phyloP scores from a whole-genome alignment of 2,329 filamentous ascomycete genomes.

The Aspergillus sp. region DNA sequence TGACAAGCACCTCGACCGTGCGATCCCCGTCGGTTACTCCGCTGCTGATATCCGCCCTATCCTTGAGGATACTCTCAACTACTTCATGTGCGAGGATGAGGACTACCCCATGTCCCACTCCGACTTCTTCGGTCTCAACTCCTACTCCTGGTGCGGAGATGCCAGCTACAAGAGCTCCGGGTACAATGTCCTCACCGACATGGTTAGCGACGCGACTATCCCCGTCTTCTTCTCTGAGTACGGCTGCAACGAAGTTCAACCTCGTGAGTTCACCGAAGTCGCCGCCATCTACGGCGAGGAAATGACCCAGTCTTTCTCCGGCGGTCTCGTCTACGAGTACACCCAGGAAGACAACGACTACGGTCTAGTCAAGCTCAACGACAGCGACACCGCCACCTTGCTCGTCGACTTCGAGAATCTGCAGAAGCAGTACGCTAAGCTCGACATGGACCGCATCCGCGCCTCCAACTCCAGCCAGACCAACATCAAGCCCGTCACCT shows the following conservation, averaged over 20 bases:
- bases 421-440: conserved; percentile 69
- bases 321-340: conserved; percentile 56
- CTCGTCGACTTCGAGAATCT: conserved; percentile 71
- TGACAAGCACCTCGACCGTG: conserved; percentile 54
- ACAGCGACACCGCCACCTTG: conserved; percentile 58
- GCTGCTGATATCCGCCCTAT: conserved; percentile 65
- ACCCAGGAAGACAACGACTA: conserved; percentile 50
- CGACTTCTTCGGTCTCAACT: conserved; percentile 68
- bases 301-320: conserved; percentile 60
- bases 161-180: conserved; percentile 55
- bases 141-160: conserved; percentile 67
- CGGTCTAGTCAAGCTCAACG: conserved; percentile 62
- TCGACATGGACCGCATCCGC: conserved; percentile 70
- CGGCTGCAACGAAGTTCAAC: conserved; percentile 61
- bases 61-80: conserved; percentile 60
- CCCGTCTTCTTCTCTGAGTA: conserved; percentile 69
- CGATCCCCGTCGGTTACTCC: conserved; percentile 68
- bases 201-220: conserved; percentile 58
- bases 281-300: conserved; percentile 58
- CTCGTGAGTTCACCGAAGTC: conserved; percentile 62
- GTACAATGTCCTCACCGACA: conserved; percentile 58
- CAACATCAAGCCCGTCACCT: conserved; percentile 60
- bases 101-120: conserved; percentile 53
- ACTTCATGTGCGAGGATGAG: conserved; percentile 57
- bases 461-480: conserved; percentile 59